Conservation (phyloP, 1,284 basidiomycete genomes). For the Ganoderma resinaceum region DNA sequence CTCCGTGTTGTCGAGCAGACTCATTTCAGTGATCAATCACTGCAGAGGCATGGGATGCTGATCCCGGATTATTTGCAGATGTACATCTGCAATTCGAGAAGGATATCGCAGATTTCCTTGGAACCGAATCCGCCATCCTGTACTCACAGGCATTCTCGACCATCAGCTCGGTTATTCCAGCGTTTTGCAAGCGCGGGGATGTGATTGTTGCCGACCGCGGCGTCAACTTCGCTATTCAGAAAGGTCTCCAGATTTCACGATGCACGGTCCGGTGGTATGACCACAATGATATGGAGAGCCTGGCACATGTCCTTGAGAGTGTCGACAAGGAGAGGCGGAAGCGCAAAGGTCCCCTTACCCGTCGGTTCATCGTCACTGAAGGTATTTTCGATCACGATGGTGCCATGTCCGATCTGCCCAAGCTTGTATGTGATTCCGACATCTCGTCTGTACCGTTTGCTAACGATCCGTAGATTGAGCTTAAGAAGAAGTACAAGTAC, state of each 20-base stretch:
- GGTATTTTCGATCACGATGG: slow-evolving; percentile 98
- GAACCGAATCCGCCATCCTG: slow-evolving; percentile 88
- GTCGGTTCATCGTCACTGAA: slow-evolving; percentile 96
- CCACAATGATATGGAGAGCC: slow-evolving; percentile 92
- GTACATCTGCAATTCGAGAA: slow-evolving; percentile 92
- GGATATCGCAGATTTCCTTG: slow-evolving; percentile 91
- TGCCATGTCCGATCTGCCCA: slow-evolving; percentile 89
- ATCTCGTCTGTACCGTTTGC: not conserved
- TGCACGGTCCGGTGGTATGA: slow-evolving; percentile 96
- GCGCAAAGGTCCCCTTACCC: slow-evolving; percentile 81
- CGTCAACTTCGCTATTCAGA: slow-evolving; percentile 95
- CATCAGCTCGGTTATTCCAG: slow-evolving; percentile 93
- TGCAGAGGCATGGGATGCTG: not conserved
- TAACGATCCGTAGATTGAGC: slow-evolving; percentile 70
- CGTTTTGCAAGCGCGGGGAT: slow-evolving; percentile 98
- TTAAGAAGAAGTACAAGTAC: slow-evolving; percentile 97
- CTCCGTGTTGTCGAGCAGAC: not conserved
- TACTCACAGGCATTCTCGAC: slow-evolving; percentile 97
- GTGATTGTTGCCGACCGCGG: slow-evolving; percentile 97
- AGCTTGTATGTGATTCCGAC: slow-evolving; percentile 67
- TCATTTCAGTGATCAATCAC: not conserved
- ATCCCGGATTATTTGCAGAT: slow-evolving; percentile 55
- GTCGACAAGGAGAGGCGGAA: slow-evolving; percentile 91
- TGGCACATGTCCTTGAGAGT: slow-evolving; percentile 86
- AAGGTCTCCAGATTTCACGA: slow-evolving; percentile 96